phyloP scores from a whole-genome alignment of 495 filamentous ascomycete genomes.

The Lasiosphaeria ovina region DNA sequence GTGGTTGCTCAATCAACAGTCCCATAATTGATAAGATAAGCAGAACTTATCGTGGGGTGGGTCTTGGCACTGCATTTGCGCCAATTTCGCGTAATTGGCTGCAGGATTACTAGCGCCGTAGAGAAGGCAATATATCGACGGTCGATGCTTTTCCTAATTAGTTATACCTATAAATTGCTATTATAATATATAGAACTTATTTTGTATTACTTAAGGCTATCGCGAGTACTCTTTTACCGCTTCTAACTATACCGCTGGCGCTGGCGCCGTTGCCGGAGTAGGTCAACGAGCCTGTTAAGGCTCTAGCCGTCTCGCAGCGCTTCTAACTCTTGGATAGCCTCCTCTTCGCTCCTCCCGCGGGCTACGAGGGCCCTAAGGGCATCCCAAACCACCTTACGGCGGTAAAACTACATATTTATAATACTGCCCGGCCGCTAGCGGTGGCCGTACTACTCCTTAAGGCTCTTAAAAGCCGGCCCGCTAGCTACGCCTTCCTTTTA shows the following conservation, averaged over 20 bases:
- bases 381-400: slow-evolving; percentile 5
- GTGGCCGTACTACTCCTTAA: slow-evolving; percentile 4
- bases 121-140: slow-evolving; percentile 7
- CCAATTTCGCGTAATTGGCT: slow-evolving; percentile 9
- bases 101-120: slow-evolving; percentile 8
- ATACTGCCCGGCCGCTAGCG: background rate
- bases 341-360: slow-evolving; percentile 4
- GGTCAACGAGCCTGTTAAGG: slow-evolving; percentile 3
- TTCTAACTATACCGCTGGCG: background rate
- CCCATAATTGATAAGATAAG: too few species aligned
- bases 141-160: slow-evolving; percentile 4
- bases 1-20: too few species aligned
- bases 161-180: slow-evolving; percentile 1
- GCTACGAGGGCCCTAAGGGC: slow-evolving; percentile 3
- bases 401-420: slow-evolving; percentile 1
- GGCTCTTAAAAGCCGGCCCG: slow-evolving; percentile 2
- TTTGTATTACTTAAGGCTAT: background rate
- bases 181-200: too few species aligned
- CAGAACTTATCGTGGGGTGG: slow-evolving; percentile 6
- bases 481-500: slow-evolving; percentile 3
- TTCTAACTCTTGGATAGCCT: slow-evolving; percentile 4
- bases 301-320: slow-evolving; percentile 2
- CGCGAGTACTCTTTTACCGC: background rate
- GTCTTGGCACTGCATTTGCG: slow-evolving; percentile 5
- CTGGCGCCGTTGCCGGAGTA: slow-evolving; percentile 1